Conservation (phyloP, 148 eudicot genomes). For the Rhododendron ovatum region DNA sequence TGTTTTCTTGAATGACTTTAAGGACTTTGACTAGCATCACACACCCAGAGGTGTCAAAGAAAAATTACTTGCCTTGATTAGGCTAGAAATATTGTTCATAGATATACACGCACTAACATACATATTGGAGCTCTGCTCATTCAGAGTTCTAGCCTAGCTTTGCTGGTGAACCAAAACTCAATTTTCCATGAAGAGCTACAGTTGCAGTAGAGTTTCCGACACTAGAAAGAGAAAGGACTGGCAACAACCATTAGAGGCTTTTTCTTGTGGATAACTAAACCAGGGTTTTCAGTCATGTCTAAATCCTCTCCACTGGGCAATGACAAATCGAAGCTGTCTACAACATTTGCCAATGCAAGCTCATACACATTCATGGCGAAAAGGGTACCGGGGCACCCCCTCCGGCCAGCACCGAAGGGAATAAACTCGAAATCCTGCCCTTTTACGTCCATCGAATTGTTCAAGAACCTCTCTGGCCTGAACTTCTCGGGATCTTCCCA, state of each 20-base stretch:
- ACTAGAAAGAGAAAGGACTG: background rate
- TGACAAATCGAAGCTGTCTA: background rate
- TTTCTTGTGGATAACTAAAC: background rate
- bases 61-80: too few species aligned
- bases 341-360: background rate
- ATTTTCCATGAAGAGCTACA: background rate
- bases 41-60: too few species aligned
- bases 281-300: background rate
- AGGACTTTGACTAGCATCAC: too few species aligned
- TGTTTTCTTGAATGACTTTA: too few species aligned
- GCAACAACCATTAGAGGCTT: background rate
- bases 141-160: background rate
- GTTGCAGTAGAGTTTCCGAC: background rate
- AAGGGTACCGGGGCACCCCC: background rate
- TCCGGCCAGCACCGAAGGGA: slow-evolving; percentile 25
- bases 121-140: background rate
- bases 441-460: slow-evolving; percentile 17
- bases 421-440: slow-evolving; percentile 31
- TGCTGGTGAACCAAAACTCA: background rate
- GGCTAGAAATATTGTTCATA: too few species aligned
- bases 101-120: background rate
- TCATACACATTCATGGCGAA: background rate
- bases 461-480: slow-evolving; percentile 38
- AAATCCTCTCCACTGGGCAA: background rate
- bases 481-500: slow-evolving; percentile 37